Percentiles rank a stretch among this genome's conserved stretches.
phyloP scores from a whole-genome alignment of 148 eudicot genomes.

The Chenopodium berlandieri region DNA sequence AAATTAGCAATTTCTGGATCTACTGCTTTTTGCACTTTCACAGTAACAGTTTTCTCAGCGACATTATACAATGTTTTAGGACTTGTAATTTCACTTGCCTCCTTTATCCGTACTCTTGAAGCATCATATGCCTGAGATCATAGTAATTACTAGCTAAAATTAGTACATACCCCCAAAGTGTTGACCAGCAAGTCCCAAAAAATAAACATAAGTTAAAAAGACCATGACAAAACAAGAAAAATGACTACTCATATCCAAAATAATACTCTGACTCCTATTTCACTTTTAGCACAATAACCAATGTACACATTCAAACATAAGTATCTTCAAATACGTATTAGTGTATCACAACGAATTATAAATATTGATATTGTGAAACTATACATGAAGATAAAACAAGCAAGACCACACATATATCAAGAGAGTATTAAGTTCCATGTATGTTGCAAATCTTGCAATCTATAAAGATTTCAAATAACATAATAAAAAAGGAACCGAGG shows the following conservation, averaged over 20 bases:
- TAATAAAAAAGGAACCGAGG: too few relatives aligned
- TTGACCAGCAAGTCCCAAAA: background rate
- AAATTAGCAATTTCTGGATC: conserved; percentile 79
- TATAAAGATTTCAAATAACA: too few relatives aligned
- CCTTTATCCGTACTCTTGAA: conserved; percentile 55
- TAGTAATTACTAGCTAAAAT: conserved; percentile 8
- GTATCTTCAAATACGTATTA: too few relatives aligned
- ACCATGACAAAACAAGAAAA: background rate
- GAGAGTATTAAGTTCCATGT: too few relatives aligned
- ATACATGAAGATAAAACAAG: too few relatives aligned
- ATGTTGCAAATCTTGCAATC: too few relatives aligned
- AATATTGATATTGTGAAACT: too few relatives aligned
- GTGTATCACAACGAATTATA: too few relatives aligned
- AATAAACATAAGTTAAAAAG: background rate
- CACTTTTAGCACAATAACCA: too few relatives aligned
- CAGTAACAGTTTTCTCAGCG: conserved; percentile 63
- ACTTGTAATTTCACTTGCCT: conserved; percentile 37
- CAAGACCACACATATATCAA: too few relatives aligned
- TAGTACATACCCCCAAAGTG: background rate
- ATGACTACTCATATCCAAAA: background rate
- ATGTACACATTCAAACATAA: background rate
- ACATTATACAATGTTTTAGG: conserved; percentile 61
- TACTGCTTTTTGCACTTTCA: conserved; percentile 65
- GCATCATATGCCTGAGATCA: conserved; percentile 86
- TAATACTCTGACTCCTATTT: background rate